Evolutionary conservation across 345 rosid genomes (phyloP).

Genomic region (Linum tenue): DNA sequence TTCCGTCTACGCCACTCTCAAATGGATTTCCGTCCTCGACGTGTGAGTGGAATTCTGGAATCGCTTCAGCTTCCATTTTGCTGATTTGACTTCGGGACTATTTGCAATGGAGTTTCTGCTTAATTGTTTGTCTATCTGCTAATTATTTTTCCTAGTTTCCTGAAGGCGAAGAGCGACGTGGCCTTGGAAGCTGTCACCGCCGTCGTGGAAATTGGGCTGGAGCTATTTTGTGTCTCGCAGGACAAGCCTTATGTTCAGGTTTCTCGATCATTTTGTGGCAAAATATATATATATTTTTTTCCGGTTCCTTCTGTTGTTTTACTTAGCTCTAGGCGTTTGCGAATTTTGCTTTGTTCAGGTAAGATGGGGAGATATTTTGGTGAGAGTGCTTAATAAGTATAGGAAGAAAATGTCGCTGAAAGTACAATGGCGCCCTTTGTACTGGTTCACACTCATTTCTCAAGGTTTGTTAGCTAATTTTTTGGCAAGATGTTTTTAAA

Average conservation of each 20-base stretch:
- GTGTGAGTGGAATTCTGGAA: slow-evolving; percentile 33
- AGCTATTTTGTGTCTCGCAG: slow-evolving; percentile 58
- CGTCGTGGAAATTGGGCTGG: slow-evolving; percentile 59
- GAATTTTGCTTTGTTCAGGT: slow-evolving; percentile 41
- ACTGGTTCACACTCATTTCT: slow-evolving; percentile 76
- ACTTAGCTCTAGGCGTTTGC: slow-evolving; percentile 11
- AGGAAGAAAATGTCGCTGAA: slow-evolving; percentile 64
- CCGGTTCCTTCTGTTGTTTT: slow-evolving; percentile 5
- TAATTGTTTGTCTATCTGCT: background rate
- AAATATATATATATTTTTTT: background rate
- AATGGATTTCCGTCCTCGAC: slow-evolving; percentile 85
- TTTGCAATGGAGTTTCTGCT: background rate
- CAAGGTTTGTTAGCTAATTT: slow-evolving; percentile 14
- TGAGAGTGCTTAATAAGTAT: slow-evolving; percentile 66
- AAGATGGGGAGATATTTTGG: slow-evolving; percentile 87
- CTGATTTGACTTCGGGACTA: no score
- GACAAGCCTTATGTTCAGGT: slow-evolving; percentile 86
- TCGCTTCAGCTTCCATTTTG: no score
- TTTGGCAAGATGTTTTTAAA: no score
- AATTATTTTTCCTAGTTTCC: slow-evolving; percentile 34
- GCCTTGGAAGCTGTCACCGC: slow-evolving; percentile 60
- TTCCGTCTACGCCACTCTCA: slow-evolving; percentile 80
- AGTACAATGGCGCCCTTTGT: slow-evolving; percentile 84
- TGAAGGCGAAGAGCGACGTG: slow-evolving; percentile 87
- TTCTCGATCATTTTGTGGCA: background rate